phyloP scores from a whole-genome alignment of 169 alveolate genomes.

The Plasmodium vivax region DNA sequence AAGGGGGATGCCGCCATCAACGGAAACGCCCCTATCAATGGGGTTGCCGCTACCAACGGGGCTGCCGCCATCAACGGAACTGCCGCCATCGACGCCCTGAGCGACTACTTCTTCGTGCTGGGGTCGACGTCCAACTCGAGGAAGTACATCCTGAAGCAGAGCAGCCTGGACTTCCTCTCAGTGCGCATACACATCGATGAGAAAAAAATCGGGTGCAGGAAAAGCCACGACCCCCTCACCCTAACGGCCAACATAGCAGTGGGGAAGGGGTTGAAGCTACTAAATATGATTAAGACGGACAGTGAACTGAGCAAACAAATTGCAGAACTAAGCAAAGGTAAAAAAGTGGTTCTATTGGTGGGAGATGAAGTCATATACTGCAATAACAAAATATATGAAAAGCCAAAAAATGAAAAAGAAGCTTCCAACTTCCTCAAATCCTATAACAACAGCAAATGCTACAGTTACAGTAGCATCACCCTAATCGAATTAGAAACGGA shows the following conservation, averaged over 20 bases:
- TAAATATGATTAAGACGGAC: slow-evolving; percentile 22
- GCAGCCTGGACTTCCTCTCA: slow-evolving; percentile 38
- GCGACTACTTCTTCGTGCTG: slow-evolving; percentile 46
- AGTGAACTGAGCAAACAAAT: slow-evolving; percentile 4
- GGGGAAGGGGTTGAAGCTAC: slow-evolving; percentile 49
- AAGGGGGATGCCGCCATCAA: neutral
- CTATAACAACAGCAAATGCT: slow-evolving; percentile 36
- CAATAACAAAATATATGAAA: slow-evolving; percentile 51
- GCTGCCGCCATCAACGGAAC: neutral
- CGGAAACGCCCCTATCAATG: neutral
- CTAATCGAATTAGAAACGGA: slow-evolving; percentile 30
- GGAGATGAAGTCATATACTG: slow-evolving; percentile 73
- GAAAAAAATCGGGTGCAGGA: slow-evolving; percentile 66
- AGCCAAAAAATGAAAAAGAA: slow-evolving; percentile 53
- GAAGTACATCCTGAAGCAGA: slow-evolving; percentile 46
- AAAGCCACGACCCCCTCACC: slow-evolving; percentile 48
- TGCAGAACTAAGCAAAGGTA: slow-evolving; percentile 5
- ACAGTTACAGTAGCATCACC: slow-evolving; percentile 54
- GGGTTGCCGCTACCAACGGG: neutral
- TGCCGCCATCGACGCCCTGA: neutral
- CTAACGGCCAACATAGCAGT: slow-evolving; percentile 58
- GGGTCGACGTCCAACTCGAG: slow-evolving; percentile 69
- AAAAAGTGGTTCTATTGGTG: slow-evolving; percentile 31
- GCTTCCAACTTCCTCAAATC: slow-evolving; percentile 57
- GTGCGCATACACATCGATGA: slow-evolving; percentile 40